These are phyloP conservation scores for Castanea sativa DNA, from an alignment of 306 rosid genomes.

Conservation along the genomic window DNA sequence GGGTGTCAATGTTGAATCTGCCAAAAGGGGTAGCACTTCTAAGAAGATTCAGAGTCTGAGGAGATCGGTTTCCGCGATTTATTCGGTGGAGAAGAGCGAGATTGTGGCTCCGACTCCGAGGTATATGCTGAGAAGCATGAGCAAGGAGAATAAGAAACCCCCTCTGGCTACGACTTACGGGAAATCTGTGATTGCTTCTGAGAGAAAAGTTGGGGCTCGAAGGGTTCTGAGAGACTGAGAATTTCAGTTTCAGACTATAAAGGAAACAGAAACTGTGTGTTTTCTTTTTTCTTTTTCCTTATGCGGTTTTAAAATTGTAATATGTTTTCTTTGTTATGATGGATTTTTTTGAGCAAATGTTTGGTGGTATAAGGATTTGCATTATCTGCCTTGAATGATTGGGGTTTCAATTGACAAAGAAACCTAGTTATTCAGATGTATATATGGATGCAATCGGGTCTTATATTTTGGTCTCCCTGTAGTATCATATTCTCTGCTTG, in stretches of 20 bases:
- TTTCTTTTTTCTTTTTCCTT: not conserved
- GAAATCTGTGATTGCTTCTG: slow-evolving; percentile 28
- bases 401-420: too few relatives aligned
- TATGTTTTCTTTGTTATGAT: slow-evolving; percentile 16
- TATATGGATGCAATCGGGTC: too few relatives aligned
- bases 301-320: slow-evolving; percentile 22
- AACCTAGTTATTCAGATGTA: too few relatives aligned
- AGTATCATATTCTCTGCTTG: too few relatives aligned
- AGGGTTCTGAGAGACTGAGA: slow-evolving; percentile 40
- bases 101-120: slow-evolving; percentile 62
- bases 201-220: slow-evolving; percentile 34
- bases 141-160: slow-evolving; percentile 78
- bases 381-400: too few relatives aligned
- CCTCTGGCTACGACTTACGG: slow-evolving; percentile 47
- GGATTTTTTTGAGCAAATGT: slow-evolving; percentile 3
- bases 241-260: too few relatives aligned
- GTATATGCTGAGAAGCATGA: slow-evolving; percentile 83
- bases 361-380: not conserved
- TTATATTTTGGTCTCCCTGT: too few relatives aligned
- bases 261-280: not conserved
- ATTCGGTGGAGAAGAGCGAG: slow-evolving; percentile 42
- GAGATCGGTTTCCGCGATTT: slow-evolving; percentile 72
- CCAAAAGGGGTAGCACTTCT: slow-evolving; percentile 44
- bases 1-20: slow-evolving; percentile 74
- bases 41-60: slow-evolving; percentile 60